Evolutionary conservation across 2,329 filamentous ascomycete species (phyloP), one percentile per base, ranked within the genome.

Genomic region (Emmonsiellopsis sp.): DNA sequence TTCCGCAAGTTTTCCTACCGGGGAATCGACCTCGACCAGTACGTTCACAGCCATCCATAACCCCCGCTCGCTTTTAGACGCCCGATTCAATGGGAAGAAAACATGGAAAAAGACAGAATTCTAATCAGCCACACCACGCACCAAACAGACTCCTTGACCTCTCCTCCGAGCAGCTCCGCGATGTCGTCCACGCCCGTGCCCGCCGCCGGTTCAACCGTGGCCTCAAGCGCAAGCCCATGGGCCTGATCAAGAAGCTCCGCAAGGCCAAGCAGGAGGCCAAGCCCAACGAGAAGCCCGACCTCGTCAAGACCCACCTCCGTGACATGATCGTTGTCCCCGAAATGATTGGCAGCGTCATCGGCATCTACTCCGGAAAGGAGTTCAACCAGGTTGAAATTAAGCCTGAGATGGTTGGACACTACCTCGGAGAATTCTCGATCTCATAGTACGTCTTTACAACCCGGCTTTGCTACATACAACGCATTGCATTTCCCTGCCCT

Each of bases 341-440:
- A 84, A 97, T 98, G 93, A 98, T 98, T 74, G 93, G 93, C 71
- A 88, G 83, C 77, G 92, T 98, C 71, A 87, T 98, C 71, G 93
- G 91, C 75, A 93, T 98, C 83, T 98, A 98, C 88, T 95, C 89
- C 65, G 93, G 93, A 74, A 98, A 98, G 87, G 91, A 97, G 80
- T 98, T 98, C 88, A 98, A 98, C 87, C 92, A 96, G 84, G 91
- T 98, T 69, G 93, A 98, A 80, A 93, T 98, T 82, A 96, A 96
- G 86, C 93, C 93, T 69, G 93, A 98, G 84, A 98, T 98, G 93
- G 93, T 98, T 77, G 93, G 93, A 76, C 92, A 97, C 83, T 96
- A 96, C 84, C 83, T 98, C 65, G 93, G 83, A 72, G 93, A 98
- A 81, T 98, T 98, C 85, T 96, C 91, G 66, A 98, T 98, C 82